A percentile compares a stretch with the other conserved stretches of the same genome.
Evolutionary conservation across 2,329 filamentous ascomycete species (phyloP).

Genomic region (Talaromyces sp.): DNA sequence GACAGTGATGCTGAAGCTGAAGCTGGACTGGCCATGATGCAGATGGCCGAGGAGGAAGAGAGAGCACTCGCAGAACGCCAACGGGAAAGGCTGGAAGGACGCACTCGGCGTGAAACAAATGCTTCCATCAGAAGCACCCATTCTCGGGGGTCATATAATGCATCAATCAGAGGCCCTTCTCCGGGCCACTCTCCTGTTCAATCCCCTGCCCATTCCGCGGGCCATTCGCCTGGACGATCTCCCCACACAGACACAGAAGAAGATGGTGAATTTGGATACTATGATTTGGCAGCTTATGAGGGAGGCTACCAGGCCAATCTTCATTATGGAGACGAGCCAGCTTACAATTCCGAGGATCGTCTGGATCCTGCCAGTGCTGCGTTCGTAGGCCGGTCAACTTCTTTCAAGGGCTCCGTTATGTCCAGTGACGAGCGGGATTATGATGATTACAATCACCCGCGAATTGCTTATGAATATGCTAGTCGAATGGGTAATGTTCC

Average conservation of each 20-base stretch:
- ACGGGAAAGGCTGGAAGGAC: slow-evolving; percentile 43
- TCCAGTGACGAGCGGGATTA: slow-evolving; percentile 30
- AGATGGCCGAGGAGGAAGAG: slow-evolving; percentile 78
- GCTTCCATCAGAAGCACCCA: slow-evolving; percentile 53
- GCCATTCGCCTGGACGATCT: slow-evolving; percentile 18
- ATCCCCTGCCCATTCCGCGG: slow-evolving; percentile 17
- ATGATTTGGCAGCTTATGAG: slow-evolving; percentile 75
- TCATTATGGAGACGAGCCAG: slow-evolving; percentile 60
- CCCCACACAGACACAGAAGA: slow-evolving; percentile 52
- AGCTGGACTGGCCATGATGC: slow-evolving; percentile 80
- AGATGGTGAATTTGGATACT: slow-evolving; percentile 70
- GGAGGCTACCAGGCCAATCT: slow-evolving; percentile 69
- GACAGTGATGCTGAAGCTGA: slow-evolving; percentile 88
- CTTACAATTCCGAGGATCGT: slow-evolving; percentile 21
- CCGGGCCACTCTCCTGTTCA: slow-evolving; percentile 21
- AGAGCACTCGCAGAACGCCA: slow-evolving; percentile 53
- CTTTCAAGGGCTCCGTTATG: slow-evolving; percentile 31
- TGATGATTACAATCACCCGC: slow-evolving; percentile 40
- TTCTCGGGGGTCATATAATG: slow-evolving; percentile 41
- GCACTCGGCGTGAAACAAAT: slow-evolving; percentile 61
- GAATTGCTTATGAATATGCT: slow-evolving; percentile 54
- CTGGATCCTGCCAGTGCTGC: slow-evolving; percentile 19
- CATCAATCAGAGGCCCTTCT: slow-evolving; percentile 34
- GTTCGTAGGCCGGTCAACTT: slow-evolving; percentile 27
- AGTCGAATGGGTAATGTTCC: slow-evolving; percentile 61